These are phyloP conservation scores for Lagenaria siceraria DNA, from an alignment of 306 rosid genomes.

Conservation along the genomic window DNA sequence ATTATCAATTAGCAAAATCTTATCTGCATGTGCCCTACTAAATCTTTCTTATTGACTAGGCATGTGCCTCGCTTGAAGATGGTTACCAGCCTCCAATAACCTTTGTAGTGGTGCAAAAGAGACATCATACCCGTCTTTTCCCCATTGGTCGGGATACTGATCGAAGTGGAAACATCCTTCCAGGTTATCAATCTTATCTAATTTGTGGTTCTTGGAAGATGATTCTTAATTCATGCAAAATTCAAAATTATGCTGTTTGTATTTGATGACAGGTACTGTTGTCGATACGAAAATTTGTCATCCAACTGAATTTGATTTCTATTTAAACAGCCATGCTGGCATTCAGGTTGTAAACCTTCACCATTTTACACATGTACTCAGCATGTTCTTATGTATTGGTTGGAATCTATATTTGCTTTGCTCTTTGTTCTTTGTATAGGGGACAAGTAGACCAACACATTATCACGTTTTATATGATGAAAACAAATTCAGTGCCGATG, in stretches of 20 bases:
- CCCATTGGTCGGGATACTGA: constrained; percentile 23
- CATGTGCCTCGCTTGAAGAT: constrained; percentile 36
- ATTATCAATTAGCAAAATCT: background rate
- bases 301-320: constrained; percentile 58
- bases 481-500: constrained; percentile 25
- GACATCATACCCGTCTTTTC: constrained; percentile 68
- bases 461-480: constrained; percentile 39
- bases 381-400: background rate
- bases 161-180: constrained; percentile 60
- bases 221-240: background rate
- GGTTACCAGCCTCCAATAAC: constrained; percentile 42
- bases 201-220: background rate
- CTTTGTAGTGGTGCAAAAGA: constrained; percentile 64
- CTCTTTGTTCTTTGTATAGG: constrained; percentile 14
- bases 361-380: background rate
- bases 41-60: constrained; percentile 26
- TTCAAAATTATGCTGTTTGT: background rate
- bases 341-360: constrained; percentile 31
- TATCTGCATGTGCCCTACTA: background rate
- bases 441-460: constrained; percentile 35
- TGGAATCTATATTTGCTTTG: background rate
- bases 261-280: constrained; percentile 44
- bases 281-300: constrained; percentile 58
- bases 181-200: constrained; percentile 31
- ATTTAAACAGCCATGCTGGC: constrained; percentile 75